Base-by-base conservation (phyloP, 2,329 filamentous ascomycete genomes). In the Epichloe sibirici region DNA sequence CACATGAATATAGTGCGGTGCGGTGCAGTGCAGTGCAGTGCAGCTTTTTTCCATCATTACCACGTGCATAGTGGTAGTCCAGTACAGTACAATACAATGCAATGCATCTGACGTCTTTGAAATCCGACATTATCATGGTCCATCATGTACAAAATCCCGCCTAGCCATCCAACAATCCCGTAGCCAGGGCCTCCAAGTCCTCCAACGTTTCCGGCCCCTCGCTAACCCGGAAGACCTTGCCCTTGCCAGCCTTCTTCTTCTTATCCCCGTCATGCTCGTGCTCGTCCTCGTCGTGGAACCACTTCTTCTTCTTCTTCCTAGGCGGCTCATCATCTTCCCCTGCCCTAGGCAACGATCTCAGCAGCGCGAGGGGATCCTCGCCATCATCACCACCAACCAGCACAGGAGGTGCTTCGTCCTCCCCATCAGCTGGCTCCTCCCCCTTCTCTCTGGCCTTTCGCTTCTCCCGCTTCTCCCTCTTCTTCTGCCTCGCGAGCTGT, bases 121-220 rank as follows among this genome's bases (percentile, higher is more conserved):
- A 31, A 11, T 3, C 8, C 31, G 3, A 11, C 9, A 9, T 11
- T 0, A 31, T 31, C 31, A 9, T 31, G 8, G 1, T 31, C 28
- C 28, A 1, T 31, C 28, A 31, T 31, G 28, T 25, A 38, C 45
- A 23, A 17, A 46, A 35, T 7, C 4, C 31, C n/a, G 6, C 40
- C 52, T 57, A 73, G 49, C 66, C 68, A 55, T 79, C 78, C 64
- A 94, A 67, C 66, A 93, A 69, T 3, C 85, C 85, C 45, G 84
- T 79, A 51, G 88, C 88, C 69, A 91, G 69, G 42, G 83, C 81
- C 70, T 91, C 87, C 60, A 90, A 74, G 67, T 90, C 86, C 66
- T 89, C 85, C 60, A 91, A 70, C 43, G 85, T 90, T 69, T 90
- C 84, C 12, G 86, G 86, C 70, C 88, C 83, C 50, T 82, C 77